phyloP scores from a whole-genome alignment of 2,329 filamentous ascomycete genomes.

The Diaporthe sp. region DNA sequence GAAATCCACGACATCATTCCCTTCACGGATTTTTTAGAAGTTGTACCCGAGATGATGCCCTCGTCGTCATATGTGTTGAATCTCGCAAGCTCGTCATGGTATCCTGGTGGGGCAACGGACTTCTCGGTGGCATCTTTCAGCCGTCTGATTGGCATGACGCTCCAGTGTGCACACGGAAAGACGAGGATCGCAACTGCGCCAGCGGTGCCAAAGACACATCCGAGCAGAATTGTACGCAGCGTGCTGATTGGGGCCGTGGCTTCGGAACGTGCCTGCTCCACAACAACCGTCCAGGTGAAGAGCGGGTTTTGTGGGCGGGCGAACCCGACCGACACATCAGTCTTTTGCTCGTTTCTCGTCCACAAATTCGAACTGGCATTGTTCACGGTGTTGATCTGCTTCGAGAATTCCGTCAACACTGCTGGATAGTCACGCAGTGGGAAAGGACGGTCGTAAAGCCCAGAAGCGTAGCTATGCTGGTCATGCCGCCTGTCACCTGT shows the following conservation, averaged over 20 bases:
- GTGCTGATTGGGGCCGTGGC: conserved; percentile 81
- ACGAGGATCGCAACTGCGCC: conserved; percentile 79
- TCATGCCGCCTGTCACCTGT: conserved; percentile 63
- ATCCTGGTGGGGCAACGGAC: conserved; percentile 76
- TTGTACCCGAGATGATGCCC: conserved; percentile 55
- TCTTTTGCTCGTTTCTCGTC: conserved; percentile 79
- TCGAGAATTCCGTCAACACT: conserved; percentile 70
- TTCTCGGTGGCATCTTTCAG: conserved; percentile 81
- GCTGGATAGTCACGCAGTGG: conserved; percentile 72
- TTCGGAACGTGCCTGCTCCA: conserved; percentile 81
- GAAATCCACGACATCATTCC: conserved; percentile 55
- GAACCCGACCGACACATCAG: conserved; percentile 82
- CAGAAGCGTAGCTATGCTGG: conserved; percentile 55
- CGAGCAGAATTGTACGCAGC: conserved; percentile 84
- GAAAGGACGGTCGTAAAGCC: conserved; percentile 65
- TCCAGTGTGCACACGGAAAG: conserved; percentile 84
- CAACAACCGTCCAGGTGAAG: conserved; percentile 85
- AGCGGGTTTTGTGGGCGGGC: conserved; percentile 76
- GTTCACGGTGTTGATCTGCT: conserved; percentile 64
- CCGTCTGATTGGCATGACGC: conserved; percentile 82
- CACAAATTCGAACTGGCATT: conserved; percentile 78
- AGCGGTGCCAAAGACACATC: conserved; percentile 86
- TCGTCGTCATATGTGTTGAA: conserved; percentile 61
- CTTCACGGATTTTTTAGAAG: conserved; percentile 59
- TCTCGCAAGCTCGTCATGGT: conserved; percentile 59